These are phyloP conservation scores for Glebionis coronaria DNA, from an alignment of 129 eudicot species.

Conservation along the genomic window DNA sequence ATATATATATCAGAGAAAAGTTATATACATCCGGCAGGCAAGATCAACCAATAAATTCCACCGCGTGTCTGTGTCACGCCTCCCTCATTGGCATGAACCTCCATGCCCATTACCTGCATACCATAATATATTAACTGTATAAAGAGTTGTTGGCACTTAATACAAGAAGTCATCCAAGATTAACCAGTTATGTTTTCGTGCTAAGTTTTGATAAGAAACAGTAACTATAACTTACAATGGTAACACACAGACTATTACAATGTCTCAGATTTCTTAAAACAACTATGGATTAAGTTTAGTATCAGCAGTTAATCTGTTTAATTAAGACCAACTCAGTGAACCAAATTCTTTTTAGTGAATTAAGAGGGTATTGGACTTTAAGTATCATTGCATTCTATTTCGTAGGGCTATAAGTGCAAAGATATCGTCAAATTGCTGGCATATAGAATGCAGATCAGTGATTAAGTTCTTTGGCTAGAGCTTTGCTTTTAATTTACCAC, in stretches of 20 bases:
- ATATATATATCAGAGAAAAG: background rate
- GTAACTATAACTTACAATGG: background rate
- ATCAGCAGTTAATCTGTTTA: background rate
- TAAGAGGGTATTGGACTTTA: too few relatives aligned
- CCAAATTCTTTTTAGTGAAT: too few relatives aligned
- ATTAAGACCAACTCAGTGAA: too few relatives aligned
- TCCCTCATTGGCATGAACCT: constrained; percentile 99
- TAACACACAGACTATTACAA: background rate
- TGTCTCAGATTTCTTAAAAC: background rate
- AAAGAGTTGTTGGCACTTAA: background rate
- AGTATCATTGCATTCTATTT: too few relatives aligned
- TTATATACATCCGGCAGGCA: constrained; percentile 97
- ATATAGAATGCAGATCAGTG: too few relatives aligned
- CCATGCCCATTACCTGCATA: constrained; percentile 88
- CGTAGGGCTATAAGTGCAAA: too few relatives aligned
- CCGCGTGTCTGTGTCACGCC: constrained; percentile 99
- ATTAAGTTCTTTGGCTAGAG: too few relatives aligned
- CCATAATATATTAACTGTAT: background rate
- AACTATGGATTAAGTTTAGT: background rate
- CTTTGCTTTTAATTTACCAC: too few relatives aligned
- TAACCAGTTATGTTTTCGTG: constrained; percentile 1
- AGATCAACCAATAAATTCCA: constrained; percentile 91
- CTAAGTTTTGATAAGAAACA: background rate
- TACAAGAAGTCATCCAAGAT: background rate
- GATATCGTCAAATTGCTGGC: too few relatives aligned